Evolutionary conservation across 1,284 basidiomycete genomes (phyloP).

Genomic region (Cryptococcus sp.): DNA sequence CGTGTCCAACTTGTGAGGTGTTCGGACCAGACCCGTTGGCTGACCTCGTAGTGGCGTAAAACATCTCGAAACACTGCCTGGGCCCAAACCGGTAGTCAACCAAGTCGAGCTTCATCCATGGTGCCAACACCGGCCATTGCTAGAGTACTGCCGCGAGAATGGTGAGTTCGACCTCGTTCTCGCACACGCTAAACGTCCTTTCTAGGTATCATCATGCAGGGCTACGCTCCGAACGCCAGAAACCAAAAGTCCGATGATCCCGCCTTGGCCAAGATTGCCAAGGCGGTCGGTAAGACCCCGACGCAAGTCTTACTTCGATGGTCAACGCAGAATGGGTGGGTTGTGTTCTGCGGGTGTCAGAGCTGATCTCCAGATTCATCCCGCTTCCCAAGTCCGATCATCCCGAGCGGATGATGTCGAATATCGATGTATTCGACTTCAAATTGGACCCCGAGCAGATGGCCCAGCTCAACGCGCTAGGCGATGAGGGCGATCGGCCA

Average conservation of each 20-base stretch:
- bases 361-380: slow-evolving; percentile 58
- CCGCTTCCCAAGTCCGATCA: slow-evolving; percentile 75
- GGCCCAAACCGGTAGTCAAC: slow-evolving; percentile 74
- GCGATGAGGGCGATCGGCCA: slow-evolving; percentile 40
- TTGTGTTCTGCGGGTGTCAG: slow-evolving; percentile 4
- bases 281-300: slow-evolving; percentile 64
- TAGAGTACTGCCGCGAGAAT: slow-evolving; percentile 69
- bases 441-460: slow-evolving; percentile 66
- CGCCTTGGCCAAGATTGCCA: slow-evolving; percentile 59
- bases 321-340: slow-evolving; percentile 75
- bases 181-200: neutral
- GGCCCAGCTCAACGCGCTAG: slow-evolving; percentile 62
- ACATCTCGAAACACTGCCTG: slow-evolving; percentile 1
- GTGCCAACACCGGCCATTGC: slow-evolving; percentile 1
- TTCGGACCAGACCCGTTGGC: neutral
- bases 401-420: slow-evolving; percentile 66
- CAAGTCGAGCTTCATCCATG: slow-evolving; percentile 18
- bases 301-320: slow-evolving; percentile 77
- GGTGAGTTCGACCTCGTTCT: neutral
- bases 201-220: slow-evolving; percentile 69
- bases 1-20: neutral
- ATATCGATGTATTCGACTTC: slow-evolving; percentile 71
- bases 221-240: slow-evolving; percentile 72
- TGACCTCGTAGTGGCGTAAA: neutral
- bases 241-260: slow-evolving; percentile 63